These are phyloP conservation scores for Aschersonia sp. DNA, from an alignment of 2,329 filamentous ascomycete species.

Conservation along the genomic window DNA sequence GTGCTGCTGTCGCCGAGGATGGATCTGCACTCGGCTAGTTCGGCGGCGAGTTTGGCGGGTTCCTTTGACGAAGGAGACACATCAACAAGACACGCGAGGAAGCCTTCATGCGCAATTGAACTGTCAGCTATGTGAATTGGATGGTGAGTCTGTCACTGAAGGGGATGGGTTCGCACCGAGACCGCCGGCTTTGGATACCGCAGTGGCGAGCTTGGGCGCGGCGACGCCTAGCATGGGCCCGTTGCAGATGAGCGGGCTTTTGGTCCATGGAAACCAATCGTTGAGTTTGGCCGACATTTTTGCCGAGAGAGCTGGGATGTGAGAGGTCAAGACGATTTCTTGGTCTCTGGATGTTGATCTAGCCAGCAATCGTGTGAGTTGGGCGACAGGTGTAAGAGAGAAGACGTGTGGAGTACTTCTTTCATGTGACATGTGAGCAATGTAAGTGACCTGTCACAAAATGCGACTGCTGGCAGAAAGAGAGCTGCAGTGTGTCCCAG, in stretches of 20 bases:
- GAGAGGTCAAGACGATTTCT: too few species aligned
- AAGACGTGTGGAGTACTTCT: too few species aligned
- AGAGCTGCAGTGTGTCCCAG: too few species aligned
- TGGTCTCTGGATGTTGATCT: too few species aligned
- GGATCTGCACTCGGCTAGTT: slow-evolving; percentile 14
- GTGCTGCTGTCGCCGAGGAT: slow-evolving; percentile 11
- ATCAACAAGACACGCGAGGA: slow-evolving; percentile 17
- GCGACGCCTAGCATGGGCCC: slow-evolving; percentile 21
- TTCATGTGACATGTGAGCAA: too few species aligned
- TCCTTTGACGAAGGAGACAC: slow-evolving; percentile 15
- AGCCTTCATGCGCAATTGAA: slow-evolving; percentile 9
- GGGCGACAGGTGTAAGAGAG: too few species aligned
- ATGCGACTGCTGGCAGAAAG: too few species aligned
- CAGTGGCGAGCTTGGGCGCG: slow-evolving; percentile 17
- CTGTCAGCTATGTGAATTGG: not conserved
- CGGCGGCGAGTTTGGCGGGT: slow-evolving; percentile 16
- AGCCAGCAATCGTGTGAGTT: too few species aligned
- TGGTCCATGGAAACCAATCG: slow-evolving; percentile 15
- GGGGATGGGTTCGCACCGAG: slow-evolving; percentile 13
- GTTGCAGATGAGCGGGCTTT: slow-evolving; percentile 17
- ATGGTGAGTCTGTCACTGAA: too few species aligned
- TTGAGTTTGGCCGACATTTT: slow-evolving; percentile 10
- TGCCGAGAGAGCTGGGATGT: too few species aligned
- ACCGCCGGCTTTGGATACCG: slow-evolving; percentile 23
- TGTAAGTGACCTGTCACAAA: too few species aligned